Evolutionary conservation across 2,329 filamentous ascomycete species (phyloP), one percentile per base, ranked within the genome.

Genomic region (Monosporascus sp.): DNA sequence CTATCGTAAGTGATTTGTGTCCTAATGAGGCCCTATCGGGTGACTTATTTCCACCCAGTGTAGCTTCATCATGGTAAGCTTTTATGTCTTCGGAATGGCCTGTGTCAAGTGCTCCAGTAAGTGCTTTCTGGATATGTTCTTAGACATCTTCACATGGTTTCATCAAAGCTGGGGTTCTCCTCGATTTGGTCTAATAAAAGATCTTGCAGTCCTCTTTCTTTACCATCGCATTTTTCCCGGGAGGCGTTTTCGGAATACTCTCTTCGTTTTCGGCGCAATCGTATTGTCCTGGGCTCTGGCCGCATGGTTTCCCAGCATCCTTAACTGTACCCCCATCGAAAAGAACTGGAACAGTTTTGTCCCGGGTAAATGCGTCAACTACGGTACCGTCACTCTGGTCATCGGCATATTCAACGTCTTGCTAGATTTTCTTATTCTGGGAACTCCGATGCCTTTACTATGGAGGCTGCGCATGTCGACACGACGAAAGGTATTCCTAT

Each of bases 201-300:
- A 27, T 27, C 7, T 27, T 8, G 25, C 25, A 27, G 25, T 48
- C 17, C 46, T 36, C 9, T 14, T 36, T 1, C 46, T 48, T 18
- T 48, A 48, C 46, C 46, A 35, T 25, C 46, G 46, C 22, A 48
- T 36, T 20, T 36, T 48, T n/a, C 46, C 46, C 25, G 46, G 46
- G 17, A 27, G 11, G 25, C 15, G 11, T 15, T 48, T 36, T 27
- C 25, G 18, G 8, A 48, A 48, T 5, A 11, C 2, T 18, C 25
- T 48, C 9, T 17, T 48, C 15, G 4, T 15, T 9, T 24, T 20
- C 5, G 46, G 18, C 25, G 11, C 15, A 20, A 17, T 48, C 25
- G 18, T 48, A 14, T 7, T 36, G n/a, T 11, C 46, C 27, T 48
- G 15, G 15, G 37, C 37, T 17, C 37, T 39, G 37, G 37, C 37